phyloP scores from a whole-genome alignment of 164 flowering plant genomes.

The Tetracentron sinense region DNA sequence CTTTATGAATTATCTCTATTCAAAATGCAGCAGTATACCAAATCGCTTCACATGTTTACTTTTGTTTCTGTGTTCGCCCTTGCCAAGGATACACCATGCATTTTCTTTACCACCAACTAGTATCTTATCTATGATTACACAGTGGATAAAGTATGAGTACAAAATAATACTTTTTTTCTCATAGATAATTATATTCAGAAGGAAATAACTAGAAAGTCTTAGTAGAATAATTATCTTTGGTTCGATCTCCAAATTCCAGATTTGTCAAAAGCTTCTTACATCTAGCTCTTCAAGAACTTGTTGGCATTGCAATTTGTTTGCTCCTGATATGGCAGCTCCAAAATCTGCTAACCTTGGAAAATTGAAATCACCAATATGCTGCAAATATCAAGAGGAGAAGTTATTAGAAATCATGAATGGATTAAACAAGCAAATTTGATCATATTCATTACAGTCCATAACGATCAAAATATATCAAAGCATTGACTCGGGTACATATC shows the following conservation, averaged over 20 bases:
- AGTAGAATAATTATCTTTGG: not conserved
- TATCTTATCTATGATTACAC: too few species aligned
- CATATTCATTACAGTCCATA: too few species aligned
- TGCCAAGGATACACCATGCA: not conserved
- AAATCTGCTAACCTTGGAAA: conserved; percentile 92
- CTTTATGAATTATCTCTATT: too few species aligned
- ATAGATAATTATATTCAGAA: not conserved
- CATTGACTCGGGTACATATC: too few species aligned
- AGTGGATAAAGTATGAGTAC: too few species aligned
- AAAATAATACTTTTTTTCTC: not conserved
- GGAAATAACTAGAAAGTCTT: not conserved
- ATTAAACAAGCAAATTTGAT: not conserved
- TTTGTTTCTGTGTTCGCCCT: too few species aligned
- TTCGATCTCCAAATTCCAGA: not conserved
- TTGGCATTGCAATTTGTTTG: conserved; percentile 75
- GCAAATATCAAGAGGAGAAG: conserved; percentile 21
- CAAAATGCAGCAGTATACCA: too few species aligned
- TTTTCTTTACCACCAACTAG: not conserved
- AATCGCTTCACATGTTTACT: too few species aligned
- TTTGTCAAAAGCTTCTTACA: conserved; percentile 39
- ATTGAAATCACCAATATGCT: conserved; percentile 96
- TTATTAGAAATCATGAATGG: not conserved
- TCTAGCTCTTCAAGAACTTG: conserved; percentile 94
- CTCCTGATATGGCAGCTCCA: conserved; percentile 98
- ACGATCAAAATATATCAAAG: too few species aligned